Evolutionary conservation across 805 yeast genomes (phyloP).

Genomic region (Metschnikowia proteae): DNA sequence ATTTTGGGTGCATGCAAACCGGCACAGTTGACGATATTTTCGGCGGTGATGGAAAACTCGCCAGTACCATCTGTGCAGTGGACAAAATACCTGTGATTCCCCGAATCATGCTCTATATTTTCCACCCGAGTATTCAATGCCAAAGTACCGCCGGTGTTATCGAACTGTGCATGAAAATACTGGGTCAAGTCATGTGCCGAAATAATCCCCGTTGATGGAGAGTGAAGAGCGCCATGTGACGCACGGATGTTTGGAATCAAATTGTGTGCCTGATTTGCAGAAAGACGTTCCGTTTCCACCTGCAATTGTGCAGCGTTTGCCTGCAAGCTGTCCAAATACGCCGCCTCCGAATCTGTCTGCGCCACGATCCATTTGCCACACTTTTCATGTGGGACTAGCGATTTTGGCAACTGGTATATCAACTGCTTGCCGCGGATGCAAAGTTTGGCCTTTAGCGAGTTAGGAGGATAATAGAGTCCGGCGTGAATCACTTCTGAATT

Average conservation of each 20-base stretch:
- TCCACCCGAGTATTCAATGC: slow-evolving; percentile 60
- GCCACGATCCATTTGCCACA: slow-evolving; percentile 92
- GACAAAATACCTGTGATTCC: slow-evolving; percentile 22
- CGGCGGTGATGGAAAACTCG: slow-evolving; percentile 44
- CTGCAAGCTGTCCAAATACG: slow-evolving; percentile 53
- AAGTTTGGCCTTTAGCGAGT: slow-evolving; percentile 60
- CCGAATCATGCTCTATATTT: slow-evolving; percentile 27
- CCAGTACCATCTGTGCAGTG: slow-evolving; percentile 25
- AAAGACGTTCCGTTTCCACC: slow-evolving; percentile 55
- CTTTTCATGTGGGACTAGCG: slow-evolving; percentile 46
- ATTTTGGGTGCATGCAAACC: slow-evolving; percentile 75
- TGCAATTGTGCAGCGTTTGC: slow-evolving; percentile 47
- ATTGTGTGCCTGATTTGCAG: slow-evolving; percentile 39
- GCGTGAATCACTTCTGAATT: slow-evolving; percentile 94
- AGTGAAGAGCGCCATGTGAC: slow-evolving; percentile 54
- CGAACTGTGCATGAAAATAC: slow-evolving; percentile 52
- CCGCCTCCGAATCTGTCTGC: slow-evolving; percentile 60
- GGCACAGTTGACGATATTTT: slow-evolving; percentile 68
- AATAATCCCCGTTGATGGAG: slow-evolving; percentile 83
- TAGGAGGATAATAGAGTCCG: slow-evolving; percentile 75
- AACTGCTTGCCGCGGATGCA: slow-evolving; percentile 74
- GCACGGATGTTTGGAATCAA: slow-evolving; percentile 70
- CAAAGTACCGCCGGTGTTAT: slow-evolving; percentile 58
- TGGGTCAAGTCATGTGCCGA: slow-evolving; percentile 75
- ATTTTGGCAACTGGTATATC: slow-evolving; percentile 45